phyloP scores from a whole-genome alignment of 768 basidiomycete species.

The Trametes sanguinea region DNA sequence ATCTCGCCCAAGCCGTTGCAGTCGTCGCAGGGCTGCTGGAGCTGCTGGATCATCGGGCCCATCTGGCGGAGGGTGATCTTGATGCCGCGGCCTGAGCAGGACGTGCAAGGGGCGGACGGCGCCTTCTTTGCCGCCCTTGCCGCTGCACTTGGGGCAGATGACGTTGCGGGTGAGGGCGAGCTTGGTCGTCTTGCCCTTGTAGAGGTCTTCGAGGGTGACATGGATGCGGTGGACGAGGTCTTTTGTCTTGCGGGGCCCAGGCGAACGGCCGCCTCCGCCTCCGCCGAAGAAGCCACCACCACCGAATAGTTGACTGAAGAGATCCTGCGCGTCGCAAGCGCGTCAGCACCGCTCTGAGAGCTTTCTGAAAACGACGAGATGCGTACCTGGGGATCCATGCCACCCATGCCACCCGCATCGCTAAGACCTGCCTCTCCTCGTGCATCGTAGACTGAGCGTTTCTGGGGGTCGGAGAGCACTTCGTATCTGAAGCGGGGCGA shows the following conservation, averaged over 20 bases:
- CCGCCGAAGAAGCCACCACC: slow-evolving; percentile 81
- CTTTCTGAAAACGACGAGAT: neutral
- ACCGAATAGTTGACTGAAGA: slow-evolving; percentile 96
- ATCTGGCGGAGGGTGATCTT: slow-evolving; percentile 92
- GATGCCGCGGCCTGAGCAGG: slow-evolving; percentile 88
- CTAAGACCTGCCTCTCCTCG: slow-evolving; percentile 90
- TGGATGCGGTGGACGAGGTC: slow-evolving; percentile 97
- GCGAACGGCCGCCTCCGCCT: slow-evolving; percentile 48
- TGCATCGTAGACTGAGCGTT: slow-evolving; percentile 80
- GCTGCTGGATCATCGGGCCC: slow-evolving; percentile 99
- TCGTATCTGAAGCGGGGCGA: slow-evolving; percentile 65
- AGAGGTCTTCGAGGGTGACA: slow-evolving; percentile 97
- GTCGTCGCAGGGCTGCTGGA: slow-evolving; percentile 92
- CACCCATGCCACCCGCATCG: slow-evolving; percentile 87
- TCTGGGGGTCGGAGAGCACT: slow-evolving; percentile 86
- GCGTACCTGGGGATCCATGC: slow-evolving; percentile 93
- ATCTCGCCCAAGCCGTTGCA: slow-evolving; percentile 94
- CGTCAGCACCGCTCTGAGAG: neutral
- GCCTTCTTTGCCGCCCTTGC: slow-evolving; percentile 97
- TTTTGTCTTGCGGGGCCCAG: slow-evolving; percentile 90
- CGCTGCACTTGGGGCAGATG: slow-evolving; percentile 91
- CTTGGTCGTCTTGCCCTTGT: slow-evolving; percentile 98
- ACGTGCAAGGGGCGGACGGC: slow-evolving; percentile 77
- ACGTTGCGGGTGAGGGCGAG: slow-evolving; percentile 94
- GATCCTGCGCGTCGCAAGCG: slow-evolving; percentile 56